Evolutionary conservation across 1,284 basidiomycete species (phyloP), one percentile per base, ranked within the genome.

Genomic region (Gymnopus androsaceus): DNA sequence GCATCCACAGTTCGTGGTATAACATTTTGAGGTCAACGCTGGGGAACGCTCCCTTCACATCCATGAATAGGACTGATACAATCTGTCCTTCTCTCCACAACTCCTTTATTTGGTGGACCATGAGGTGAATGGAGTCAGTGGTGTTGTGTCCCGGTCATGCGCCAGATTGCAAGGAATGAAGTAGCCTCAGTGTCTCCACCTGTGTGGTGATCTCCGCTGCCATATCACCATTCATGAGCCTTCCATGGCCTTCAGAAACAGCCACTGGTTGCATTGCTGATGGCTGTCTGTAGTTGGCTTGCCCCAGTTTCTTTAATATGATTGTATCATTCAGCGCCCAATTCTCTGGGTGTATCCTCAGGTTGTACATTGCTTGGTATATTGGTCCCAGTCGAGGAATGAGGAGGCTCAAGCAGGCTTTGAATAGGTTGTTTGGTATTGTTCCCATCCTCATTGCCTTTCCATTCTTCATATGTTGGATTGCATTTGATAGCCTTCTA

Each of bases 11-110:
- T 58, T 73, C 69, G 45, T 73, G 67, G 8, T 72, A 54, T 1
- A 75, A 63, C 5, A 61, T 40, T 3, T 64, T 54, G 1, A 56
- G 58, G 9, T 59, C 59, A 1, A 62, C 67, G 48, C 60, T 71
- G 15, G 70, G 69, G 56, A 71, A 72, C 2, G 71, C 72, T 4
- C 64, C 69, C 51, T 69, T 64, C 8, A 74, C 60, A 47, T 73
- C 70, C 0, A 73, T 64, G 51, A 66, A 72, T 0, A 74, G 63
- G 0, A 66, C 61, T 17, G 69, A 66, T 14, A 62, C 69, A 0
- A 73, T 69, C 21, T 67, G 60, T 2, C 61, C 58, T n/a, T 59
- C 46, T 5, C 60, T 19, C 68, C 70, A 73, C 9, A 67, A 63
- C 4, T 63, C 51, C 46, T 71, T 72, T 51, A 75, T 67, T 25